Evolutionary conservation across 2,329 filamentous ascomycete species (phyloP), one percentile per base, ranked within the genome.

Genomic region (Diaporthe citrichinensis): DNA sequence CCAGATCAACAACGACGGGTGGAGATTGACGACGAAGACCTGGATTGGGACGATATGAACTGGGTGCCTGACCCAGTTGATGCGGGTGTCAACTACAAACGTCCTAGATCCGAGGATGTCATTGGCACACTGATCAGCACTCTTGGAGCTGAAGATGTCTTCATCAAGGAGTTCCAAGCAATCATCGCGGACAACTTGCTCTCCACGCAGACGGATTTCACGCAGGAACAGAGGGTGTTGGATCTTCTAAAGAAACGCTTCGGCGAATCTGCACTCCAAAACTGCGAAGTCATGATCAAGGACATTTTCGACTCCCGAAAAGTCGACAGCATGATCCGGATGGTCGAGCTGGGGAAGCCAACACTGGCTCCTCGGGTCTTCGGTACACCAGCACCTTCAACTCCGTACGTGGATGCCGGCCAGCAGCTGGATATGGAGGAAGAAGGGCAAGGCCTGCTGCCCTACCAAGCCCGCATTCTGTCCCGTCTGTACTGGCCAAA

Each of bases 231-330:
- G 72, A 93, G 94, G 73, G 94, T 98, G 6, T 89, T 98, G 8
- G 92, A 96, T 74, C 89, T 98, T 14, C 89, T 99, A 76, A 98
- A 98, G 85, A 90, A 94, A 77, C 92, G 96, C 12, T 96, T 98
- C 74, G 96, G 96, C 34, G 95, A 98, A 78, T 89, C 90, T 39
- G 92, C 95, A 23, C 87, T 99, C 61, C 97, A 98, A 82, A 94
- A 94, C 67, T 98, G 96, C 83, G 96, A 99, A 82, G 97, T 99
- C 80, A 99, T 99, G 97, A 90, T 99, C 74, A 94, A 94, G 78
- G 97, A 99, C 82, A 94, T 98, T 49, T 90, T 94, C 78, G 96
- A 98, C 81, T 98, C 95, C 1, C 89, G 90, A 76, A 90, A 91
- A 57, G 91, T 97, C 76, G 94, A 98, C 81, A 85, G 88, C 10